Evolutionary conservation across 306 rosid species (phyloP).

Genomic region (Vigna radiata): DNA sequence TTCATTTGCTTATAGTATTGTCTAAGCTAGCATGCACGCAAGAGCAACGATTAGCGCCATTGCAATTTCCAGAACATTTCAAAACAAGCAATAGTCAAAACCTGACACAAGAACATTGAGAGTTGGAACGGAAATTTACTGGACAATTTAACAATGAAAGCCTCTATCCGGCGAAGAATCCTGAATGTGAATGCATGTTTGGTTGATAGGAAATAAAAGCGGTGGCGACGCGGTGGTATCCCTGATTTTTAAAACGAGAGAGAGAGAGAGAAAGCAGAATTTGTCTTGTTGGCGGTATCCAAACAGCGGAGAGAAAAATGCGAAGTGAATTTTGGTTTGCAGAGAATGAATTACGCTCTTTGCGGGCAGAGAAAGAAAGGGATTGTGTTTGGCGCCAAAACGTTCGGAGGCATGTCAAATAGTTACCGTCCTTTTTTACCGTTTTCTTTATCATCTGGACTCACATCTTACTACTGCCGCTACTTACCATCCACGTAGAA

Average conservation of each 20-base stretch:
- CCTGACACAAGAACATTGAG: background rate
- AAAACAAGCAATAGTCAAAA: background rate
- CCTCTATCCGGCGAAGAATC: background rate
- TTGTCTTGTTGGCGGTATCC: conserved; percentile 1
- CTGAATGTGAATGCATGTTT: background rate
- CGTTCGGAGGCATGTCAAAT: conserved; percentile 48
- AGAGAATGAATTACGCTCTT: conserved; percentile 21
- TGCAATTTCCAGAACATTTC: conserved; percentile 8
- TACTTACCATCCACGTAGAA: background rate
- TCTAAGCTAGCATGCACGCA: background rate
- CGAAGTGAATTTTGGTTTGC: conserved; percentile 24
- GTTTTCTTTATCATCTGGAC: background rate
- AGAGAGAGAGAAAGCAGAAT: background rate
- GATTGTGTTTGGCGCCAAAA: conserved; percentile 49
- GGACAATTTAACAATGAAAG: conserved; percentile 17
- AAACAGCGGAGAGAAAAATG: conserved; percentile 13
- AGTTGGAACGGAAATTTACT: background rate
- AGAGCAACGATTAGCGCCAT: conserved; percentile 8
- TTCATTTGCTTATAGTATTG: background rate
- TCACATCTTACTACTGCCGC: background rate
- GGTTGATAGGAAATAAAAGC: conserved; percentile 23
- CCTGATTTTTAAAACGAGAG: background rate
- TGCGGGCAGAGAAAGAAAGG: conserved; percentile 1
- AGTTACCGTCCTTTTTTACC: conserved; percentile 18
- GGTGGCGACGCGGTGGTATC: background rate